Evolutionary conservation across 139 green algal genomes (phyloP).

Genomic region (Picochlorum sp.): DNA sequence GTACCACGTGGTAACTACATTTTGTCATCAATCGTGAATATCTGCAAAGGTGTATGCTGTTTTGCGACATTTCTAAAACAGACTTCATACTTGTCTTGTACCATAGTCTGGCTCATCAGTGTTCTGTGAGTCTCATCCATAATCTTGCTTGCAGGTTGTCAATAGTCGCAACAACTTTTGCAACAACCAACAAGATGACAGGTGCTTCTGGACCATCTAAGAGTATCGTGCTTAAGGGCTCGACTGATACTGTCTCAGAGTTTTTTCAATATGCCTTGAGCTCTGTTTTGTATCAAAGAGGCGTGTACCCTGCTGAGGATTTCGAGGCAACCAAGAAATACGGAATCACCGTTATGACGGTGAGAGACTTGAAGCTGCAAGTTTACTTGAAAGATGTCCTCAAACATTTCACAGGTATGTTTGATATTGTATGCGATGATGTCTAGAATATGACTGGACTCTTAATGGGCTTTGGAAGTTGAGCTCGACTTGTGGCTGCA

Average conservation of each 20-base stretch:
- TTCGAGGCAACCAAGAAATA: slow-evolving; percentile 87
- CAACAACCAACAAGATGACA: too few relatives aligned
- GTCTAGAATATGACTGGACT: too few relatives aligned
- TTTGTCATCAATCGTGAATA: too few relatives aligned
- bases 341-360: slow-evolving; percentile 80
- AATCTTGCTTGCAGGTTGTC: too few relatives aligned
- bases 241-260: slow-evolving; percentile 73
- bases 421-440: too few relatives aligned
- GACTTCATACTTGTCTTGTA: too few relatives aligned
- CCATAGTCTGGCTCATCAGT: too few relatives aligned
- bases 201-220: slow-evolving; percentile 29
- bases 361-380: slow-evolving; percentile 56
- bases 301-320: slow-evolving; percentile 81
- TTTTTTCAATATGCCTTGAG: slow-evolving; percentile 90
- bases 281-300: slow-evolving; percentile 95
- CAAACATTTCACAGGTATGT: slow-evolving; percentile 53
- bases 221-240: slow-evolving; percentile 82
- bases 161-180: too few relatives aligned
- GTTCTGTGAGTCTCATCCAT: too few relatives aligned
- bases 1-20: too few relatives aligned
- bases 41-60: too few relatives aligned
- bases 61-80: too few relatives aligned
- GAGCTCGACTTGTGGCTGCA: slow-evolving; percentile 16
- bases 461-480: neutral
- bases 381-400: slow-evolving; percentile 75